These are phyloP conservation scores for Dictyostelium purpureum DNA, from an alignment of 78 protist genomes.

Conservation along the genomic window DNA sequence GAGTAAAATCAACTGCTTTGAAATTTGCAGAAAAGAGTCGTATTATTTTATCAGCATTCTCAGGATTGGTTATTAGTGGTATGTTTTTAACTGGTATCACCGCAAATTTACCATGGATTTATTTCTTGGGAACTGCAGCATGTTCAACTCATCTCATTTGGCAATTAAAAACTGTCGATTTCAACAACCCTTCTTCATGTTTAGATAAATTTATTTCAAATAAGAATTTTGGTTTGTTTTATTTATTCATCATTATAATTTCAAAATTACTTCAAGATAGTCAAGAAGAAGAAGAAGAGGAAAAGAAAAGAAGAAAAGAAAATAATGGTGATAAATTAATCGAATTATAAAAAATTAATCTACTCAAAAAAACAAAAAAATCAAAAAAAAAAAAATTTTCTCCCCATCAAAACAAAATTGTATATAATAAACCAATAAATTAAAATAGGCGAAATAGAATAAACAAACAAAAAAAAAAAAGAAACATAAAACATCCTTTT, in stretches of 20 bases:
- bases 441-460: too few relatives aligned
- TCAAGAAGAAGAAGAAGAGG: not conserved
- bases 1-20: constrained; percentile 94
- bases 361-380: not conserved
- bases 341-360: not conserved
- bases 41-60: constrained; percentile 44
- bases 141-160: constrained; percentile 75
- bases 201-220: constrained; percentile 54
- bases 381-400: not conserved
- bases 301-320: not conserved
- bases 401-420: too few relatives aligned
- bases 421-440: too few relatives aligned
- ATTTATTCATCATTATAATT: constrained; percentile 27
- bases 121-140: constrained; percentile 29
- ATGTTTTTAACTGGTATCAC: constrained; percentile 26
- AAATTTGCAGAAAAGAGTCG: constrained; percentile 5
- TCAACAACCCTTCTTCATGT: constrained; percentile 52
- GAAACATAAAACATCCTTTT: not conserved
- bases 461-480: not conserved
- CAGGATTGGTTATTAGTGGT: constrained; percentile 52
- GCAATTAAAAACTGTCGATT: constrained; percentile 82
- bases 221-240: constrained; percentile 19
- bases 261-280: constrained; percentile 5
- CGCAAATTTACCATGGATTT: constrained; percentile 39
- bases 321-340: not conserved